Percentiles rank a stretch among this genome's conserved stretches.
phyloP scores from a whole-genome alignment of 2,329 filamentous ascomycete genomes.

The Nigrograna mackinnonii region DNA sequence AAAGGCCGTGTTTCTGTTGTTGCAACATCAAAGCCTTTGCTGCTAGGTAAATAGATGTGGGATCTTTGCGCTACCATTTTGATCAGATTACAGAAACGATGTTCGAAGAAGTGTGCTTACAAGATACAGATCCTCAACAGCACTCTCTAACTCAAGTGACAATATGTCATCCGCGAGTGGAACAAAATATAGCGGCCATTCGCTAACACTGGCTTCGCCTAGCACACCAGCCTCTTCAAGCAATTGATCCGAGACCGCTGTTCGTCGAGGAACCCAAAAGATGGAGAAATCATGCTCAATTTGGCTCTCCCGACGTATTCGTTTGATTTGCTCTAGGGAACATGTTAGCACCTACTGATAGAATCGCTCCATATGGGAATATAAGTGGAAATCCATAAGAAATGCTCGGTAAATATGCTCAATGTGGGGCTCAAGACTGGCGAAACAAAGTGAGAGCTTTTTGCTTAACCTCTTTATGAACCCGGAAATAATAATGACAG shows the following conservation, averaged over 20 bases:
- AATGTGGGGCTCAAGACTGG: constrained; percentile 62
- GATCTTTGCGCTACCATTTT: constrained; percentile 70
- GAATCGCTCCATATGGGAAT: constrained; percentile 23
- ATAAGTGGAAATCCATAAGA: constrained; percentile 29
- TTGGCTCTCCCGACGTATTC: constrained; percentile 83
- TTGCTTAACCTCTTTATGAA: constrained; percentile 63
- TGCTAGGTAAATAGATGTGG: constrained; percentile 85
- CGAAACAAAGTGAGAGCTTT: constrained; percentile 57
- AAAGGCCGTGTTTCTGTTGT: constrained; percentile 88
- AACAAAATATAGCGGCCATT: constrained; percentile 87
- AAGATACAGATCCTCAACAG: constrained; percentile 86
- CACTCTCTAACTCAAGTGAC: constrained; percentile 85
- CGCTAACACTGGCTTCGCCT: constrained; percentile 86
- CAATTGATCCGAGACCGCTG: constrained; percentile 86
- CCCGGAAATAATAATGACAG: constrained; percentile 45
- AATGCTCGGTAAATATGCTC: constrained; percentile 18
- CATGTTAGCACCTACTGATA: constrained; percentile 54
- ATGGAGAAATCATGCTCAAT: constrained; percentile 95
- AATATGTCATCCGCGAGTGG: constrained; percentile 89
- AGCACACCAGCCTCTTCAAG: constrained; percentile 92
- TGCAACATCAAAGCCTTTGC: constrained; percentile 93
- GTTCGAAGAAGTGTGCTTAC: constrained; percentile 45
- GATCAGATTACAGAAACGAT: not conserved
- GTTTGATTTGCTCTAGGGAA: constrained; percentile 80
- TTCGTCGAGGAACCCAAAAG: constrained; percentile 93